phyloP scores from a whole-genome alignment of 129 eudicot species.

The Rutidosis leptorrhynchoides region DNA sequence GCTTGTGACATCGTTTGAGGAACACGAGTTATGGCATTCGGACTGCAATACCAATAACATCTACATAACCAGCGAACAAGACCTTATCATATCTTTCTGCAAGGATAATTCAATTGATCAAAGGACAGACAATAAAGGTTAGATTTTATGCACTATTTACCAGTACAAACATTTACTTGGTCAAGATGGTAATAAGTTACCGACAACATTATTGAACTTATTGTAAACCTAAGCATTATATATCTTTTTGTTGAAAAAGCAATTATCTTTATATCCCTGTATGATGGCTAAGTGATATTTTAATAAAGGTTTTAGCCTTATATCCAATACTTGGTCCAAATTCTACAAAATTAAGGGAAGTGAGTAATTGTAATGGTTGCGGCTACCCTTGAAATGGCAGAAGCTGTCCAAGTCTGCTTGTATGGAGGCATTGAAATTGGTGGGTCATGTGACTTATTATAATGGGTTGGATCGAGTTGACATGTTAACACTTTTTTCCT shows the following conservation, averaged over 20 bases:
- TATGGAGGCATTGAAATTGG: too few relatives aligned
- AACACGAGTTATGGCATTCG: slow-evolving; percentile 49
- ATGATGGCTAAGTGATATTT: background rate
- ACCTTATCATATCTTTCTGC: slow-evolving; percentile 51
- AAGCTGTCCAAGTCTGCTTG: background rate
- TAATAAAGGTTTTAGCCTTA: background rate
- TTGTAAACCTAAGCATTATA: background rate
- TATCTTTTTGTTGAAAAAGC: background rate
- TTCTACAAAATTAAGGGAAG: too few relatives aligned
- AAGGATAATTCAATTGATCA: slow-evolving; percentile 41
- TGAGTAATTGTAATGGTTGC: too few relatives aligned
- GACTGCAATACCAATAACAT: slow-evolving; percentile 58
- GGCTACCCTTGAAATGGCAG: background rate
- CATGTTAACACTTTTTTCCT: too few relatives aligned
- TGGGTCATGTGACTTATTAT: too few relatives aligned
- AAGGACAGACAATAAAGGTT: slow-evolving; percentile 34
- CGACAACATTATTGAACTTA: background rate
- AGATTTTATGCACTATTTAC: background rate
- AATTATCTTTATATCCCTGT: background rate
- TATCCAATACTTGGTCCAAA: background rate
- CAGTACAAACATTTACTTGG: background rate
- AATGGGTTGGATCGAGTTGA: too few relatives aligned
- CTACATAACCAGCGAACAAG: slow-evolving; percentile 49
- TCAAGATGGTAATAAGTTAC: background rate
- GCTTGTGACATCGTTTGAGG: slow-evolving; percentile 50